Conservation (phyloP, 2,329 filamentous ascomycete species). For the Fusarium haematococcum region DNA sequence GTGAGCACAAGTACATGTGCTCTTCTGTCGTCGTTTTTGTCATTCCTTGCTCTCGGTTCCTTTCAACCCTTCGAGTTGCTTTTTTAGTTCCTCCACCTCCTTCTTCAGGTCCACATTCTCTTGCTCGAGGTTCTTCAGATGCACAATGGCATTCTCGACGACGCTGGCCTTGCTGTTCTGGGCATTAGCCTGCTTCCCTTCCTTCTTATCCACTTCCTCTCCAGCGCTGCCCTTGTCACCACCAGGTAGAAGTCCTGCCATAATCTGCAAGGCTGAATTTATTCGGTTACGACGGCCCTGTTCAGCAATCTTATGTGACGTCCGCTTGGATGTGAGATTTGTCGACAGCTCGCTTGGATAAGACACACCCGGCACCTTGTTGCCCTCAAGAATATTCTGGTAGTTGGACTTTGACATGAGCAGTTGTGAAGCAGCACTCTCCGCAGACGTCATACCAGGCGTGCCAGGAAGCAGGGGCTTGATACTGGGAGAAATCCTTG, state of each 20-base stretch:
- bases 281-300: constrained; percentile 96
- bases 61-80: constrained; percentile 46
- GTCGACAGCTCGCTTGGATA: constrained; percentile 93
- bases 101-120: constrained; percentile 77
- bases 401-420: constrained; percentile 97
- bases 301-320: constrained; percentile 97
- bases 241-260: constrained; percentile 85
- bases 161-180: constrained; percentile 95
- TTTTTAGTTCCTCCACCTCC: constrained; percentile 59
- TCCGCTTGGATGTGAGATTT: constrained; percentile 94
- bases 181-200: constrained; percentile 61
- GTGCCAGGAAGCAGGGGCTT: constrained; percentile 83
- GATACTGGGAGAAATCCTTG: constrained; percentile 93
- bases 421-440: constrained; percentile 76
- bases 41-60: constrained; percentile 13
- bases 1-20: neutral
- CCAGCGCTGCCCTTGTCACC: constrained; percentile 55
- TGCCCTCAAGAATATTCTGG: constrained; percentile 95
- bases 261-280: constrained; percentile 92
- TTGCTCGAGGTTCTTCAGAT: constrained; percentile 86
- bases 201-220: constrained; percentile 62
- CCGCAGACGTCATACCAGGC: constrained; percentile 61
- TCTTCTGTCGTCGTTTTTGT: constrained; percentile 11
- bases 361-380: constrained; percentile 86
- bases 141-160: constrained; percentile 96